phyloP scores from a whole-genome alignment of 2,329 filamentous ascomycete species.

The Colletotrichum siamense region DNA sequence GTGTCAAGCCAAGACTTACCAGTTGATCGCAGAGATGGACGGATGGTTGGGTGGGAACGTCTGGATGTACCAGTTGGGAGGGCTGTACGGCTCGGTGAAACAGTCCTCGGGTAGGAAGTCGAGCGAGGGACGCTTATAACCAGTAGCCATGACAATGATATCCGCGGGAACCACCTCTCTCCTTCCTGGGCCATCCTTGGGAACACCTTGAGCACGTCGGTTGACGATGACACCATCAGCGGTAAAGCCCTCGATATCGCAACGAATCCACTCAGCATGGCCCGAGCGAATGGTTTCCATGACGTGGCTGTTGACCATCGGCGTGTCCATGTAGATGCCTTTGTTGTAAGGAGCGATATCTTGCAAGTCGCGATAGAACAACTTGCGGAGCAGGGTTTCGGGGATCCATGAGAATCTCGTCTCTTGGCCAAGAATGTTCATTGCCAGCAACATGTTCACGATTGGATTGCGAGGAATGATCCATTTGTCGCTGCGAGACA shows the following conservation, averaged over 20 bases:
- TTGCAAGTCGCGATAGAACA: constrained; percentile 84
- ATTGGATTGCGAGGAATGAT: constrained; percentile 83
- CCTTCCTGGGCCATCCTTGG: constrained; percentile 75
- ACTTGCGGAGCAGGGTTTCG: constrained; percentile 73
- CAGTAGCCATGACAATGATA: constrained; percentile 83
- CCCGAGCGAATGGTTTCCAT: constrained; percentile 77
- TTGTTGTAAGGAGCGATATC: constrained; percentile 73
- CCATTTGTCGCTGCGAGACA: constrained; percentile 84
- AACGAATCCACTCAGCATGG: constrained; percentile 79
- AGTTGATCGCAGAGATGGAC: constrained; percentile 80
- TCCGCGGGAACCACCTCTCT: constrained; percentile 73
- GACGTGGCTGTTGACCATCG: constrained; percentile 86
- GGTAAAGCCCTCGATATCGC: constrained; percentile 74
- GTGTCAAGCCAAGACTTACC: constrained; percentile 23
- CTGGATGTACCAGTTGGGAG: constrained; percentile 89
- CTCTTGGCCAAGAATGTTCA: constrained; percentile 82
- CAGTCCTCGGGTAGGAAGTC: constrained; percentile 76
- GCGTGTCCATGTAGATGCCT: constrained; percentile 82
- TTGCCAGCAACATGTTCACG: constrained; percentile 73
- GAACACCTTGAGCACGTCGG: constrained; percentile 72
- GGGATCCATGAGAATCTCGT: constrained; percentile 80
- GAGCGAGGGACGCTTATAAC: constrained; percentile 76
- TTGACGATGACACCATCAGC: constrained; percentile 74
- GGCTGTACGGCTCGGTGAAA: constrained; percentile 75
- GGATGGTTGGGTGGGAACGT: constrained; percentile 80